phyloP scores from a whole-genome alignment of 352 stramenopile genomes.

The Thraustochytrium sp. region DNA sequence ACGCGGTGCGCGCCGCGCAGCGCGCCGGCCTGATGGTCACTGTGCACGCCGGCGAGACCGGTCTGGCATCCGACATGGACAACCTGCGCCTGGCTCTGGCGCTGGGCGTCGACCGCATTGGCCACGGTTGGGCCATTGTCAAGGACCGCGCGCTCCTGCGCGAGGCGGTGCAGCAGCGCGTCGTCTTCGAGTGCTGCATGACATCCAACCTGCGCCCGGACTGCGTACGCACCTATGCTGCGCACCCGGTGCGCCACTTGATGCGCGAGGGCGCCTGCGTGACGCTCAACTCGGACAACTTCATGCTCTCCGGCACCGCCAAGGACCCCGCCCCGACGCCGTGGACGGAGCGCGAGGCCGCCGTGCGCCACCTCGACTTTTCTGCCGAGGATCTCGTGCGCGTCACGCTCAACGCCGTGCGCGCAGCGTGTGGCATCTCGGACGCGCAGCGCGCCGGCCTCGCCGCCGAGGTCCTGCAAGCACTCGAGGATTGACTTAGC shows the following conservation, averaged over 20 bases:
- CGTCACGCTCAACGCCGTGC: background rate
- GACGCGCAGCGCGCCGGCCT: background rate
- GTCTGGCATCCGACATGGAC: background rate
- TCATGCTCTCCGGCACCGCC: background rate
- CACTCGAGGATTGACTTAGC: too few species aligned
- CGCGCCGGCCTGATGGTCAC: background rate
- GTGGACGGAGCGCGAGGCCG: background rate
- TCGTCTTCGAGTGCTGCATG: background rate
- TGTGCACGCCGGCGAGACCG: background rate
- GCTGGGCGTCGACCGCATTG: background rate
- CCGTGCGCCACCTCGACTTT: background rate
- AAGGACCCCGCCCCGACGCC: background rate
- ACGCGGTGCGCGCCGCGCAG: background rate
- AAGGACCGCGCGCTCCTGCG: background rate
- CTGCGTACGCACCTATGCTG: background rate
- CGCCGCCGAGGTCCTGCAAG: background rate
- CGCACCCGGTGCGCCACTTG: background rate
- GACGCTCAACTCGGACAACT: background rate
- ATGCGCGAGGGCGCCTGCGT: background rate
- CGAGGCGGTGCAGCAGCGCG: background rate
- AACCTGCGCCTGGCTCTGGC: background rate
- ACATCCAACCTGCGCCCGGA: background rate
- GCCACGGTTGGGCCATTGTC: background rate
- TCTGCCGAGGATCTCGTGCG: background rate
- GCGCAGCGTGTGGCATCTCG: background rate